phyloP scores from a whole-genome alignment of 768 basidiomycete genomes.

The Pleurotus eryngii region DNA sequence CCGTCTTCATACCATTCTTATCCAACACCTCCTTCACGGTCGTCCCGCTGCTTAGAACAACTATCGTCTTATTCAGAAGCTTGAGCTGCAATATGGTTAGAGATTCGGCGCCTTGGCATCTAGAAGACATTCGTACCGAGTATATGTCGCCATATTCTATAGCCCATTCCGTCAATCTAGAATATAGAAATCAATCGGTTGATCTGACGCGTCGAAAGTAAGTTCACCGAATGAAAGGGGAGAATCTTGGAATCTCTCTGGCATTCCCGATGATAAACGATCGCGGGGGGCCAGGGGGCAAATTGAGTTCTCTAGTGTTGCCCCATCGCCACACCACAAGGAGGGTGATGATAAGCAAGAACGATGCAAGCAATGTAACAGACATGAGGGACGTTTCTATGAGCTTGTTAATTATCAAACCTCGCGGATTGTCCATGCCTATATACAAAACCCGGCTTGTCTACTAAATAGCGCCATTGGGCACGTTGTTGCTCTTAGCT shows the following conservation, averaged over 20 bases:
- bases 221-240: not conserved
- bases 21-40: slow-evolving; percentile 24
- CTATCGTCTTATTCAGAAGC: slow-evolving; percentile 14
- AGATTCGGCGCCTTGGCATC: no score
- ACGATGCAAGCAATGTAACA: no score
- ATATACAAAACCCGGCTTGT: no score
- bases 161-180: slow-evolving; percentile 14
- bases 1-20: slow-evolving; percentile 2
- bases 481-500: no score
- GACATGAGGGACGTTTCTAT: no score
- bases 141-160: slow-evolving; percentile 12
- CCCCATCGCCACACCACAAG: no score
- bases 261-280: slow-evolving; percentile 17
- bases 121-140: slow-evolving; percentile 3
- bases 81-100: slow-evolving; percentile 11
- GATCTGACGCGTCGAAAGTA: no score
- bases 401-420: no score
- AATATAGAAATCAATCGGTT: not conserved
- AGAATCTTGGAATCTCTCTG: slow-evolving; percentile 12
- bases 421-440: no score
- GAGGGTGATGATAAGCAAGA: no score
- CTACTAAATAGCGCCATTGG: no score
- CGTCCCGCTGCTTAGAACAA: slow-evolving; percentile 19
- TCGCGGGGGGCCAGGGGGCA: slow-evolving; percentile 21
- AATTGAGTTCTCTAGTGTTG: slow-evolving; percentile 1